Percentiles rank a stretch among this genome's conserved stretches.
Conservation (phyloP, 306 rosid genomes). For the Mimosa bimucronata region DNA sequence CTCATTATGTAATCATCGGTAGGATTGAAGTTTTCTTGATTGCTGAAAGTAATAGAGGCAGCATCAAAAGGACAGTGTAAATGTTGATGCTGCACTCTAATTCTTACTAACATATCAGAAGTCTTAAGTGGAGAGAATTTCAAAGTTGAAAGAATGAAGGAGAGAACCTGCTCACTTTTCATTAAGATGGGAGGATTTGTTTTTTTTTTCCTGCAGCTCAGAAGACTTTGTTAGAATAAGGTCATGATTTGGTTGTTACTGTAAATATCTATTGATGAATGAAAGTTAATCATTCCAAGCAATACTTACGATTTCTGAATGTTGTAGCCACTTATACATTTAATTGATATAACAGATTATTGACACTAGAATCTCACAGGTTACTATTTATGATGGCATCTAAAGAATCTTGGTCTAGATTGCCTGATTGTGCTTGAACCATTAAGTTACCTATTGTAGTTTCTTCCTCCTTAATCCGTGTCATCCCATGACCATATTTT, state of each 20-base stretch:
- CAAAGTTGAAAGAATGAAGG: background rate
- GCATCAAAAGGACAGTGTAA: too few relatives aligned
- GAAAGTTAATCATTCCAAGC: background rate
- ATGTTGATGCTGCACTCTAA: background rate
- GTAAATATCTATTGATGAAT: constrained; percentile 5
- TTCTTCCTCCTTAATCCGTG: constrained; percentile 3
- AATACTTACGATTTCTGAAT: constrained; percentile 11
- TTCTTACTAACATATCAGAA: background rate
- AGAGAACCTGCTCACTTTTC: background rate
- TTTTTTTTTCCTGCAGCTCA: background rate
- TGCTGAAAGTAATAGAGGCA: too few relatives aligned
- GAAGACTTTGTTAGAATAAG: background rate
- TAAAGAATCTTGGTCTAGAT: constrained; percentile 2
- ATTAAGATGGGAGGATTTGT: constrained; percentile 5
- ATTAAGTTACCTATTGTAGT: background rate
- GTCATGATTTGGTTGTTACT: background rate
- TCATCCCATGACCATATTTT: constrained; percentile 1
- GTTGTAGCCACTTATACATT: background rate
- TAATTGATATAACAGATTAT: background rate
- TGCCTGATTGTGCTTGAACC: constrained; percentile 15
- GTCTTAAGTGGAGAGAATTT: background rate
- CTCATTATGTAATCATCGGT: background rate
- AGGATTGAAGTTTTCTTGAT: background rate
- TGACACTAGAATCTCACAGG: background rate
- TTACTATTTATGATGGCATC: background rate